Evolutionary conservation across 2,329 filamentous ascomycete species (phyloP).

Genomic region (Cryphonectria radicalis): DNA sequence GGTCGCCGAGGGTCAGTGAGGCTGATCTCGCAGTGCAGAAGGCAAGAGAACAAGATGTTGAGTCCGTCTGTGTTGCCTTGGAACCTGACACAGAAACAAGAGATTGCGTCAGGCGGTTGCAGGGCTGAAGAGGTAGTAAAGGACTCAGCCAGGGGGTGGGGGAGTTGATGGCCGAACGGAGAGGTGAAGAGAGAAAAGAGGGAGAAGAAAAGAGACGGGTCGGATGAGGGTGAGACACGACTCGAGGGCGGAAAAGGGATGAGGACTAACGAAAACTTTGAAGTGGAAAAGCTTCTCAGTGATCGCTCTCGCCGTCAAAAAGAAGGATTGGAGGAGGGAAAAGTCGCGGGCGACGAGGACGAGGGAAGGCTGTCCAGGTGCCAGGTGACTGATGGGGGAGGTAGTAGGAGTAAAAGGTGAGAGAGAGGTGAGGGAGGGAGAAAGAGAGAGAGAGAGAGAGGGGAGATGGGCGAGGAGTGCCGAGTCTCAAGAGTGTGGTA

Average conservation of each 20-base stretch:
- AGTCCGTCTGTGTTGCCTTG: conserved; percentile 21
- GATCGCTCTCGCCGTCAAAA: conserved; percentile 25
- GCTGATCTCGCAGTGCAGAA: conserved; percentile 12
- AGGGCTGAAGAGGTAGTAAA: conserved; percentile 18
- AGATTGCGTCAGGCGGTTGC: conserved; percentile 17
- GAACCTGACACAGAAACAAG: conserved; percentile 20
- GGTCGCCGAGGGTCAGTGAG: conserved; percentile 21
- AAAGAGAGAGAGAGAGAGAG: neutral
- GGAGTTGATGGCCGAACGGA: conserved; percentile 7
- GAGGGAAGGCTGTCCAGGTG: conserved; percentile 23
- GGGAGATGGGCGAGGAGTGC: neutral
- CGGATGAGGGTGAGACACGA: conserved; percentile 25
- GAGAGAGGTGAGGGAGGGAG: neutral
- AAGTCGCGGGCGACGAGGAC: conserved; percentile 23
- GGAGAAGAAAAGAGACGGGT: neutral
- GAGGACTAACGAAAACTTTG: conserved; percentile 21
- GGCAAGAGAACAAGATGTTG: conserved; percentile 6
- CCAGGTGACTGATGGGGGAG: conserved; percentile 26
- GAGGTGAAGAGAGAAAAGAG: neutral
- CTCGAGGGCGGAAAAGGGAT: conserved; percentile 24
- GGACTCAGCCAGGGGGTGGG: conserved; percentile 2
- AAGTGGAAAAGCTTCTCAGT: conserved; percentile 13
- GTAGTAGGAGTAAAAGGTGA: conserved; percentile 11
- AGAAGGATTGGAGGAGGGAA: conserved; percentile 19
- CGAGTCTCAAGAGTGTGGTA: conserved; percentile 28